phyloP scores from a whole-genome alignment of 768 basidiomycete species.

The Suillus clintonianus region DNA sequence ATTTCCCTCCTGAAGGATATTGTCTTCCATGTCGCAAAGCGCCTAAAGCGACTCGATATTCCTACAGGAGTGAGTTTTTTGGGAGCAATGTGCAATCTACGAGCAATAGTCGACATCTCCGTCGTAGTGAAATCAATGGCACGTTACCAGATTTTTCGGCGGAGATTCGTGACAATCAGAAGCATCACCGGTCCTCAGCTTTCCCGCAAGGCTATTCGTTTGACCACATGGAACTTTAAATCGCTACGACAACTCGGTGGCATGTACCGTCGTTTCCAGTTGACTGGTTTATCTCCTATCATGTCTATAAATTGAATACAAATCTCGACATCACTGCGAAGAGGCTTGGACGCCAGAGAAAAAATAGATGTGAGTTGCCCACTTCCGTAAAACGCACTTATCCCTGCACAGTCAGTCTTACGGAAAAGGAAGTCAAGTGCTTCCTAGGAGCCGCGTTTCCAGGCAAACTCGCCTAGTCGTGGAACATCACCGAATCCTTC shows the following conservation, averaged over 20 bases:
- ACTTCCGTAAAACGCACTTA: not conserved
- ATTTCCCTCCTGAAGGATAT: not conserved
- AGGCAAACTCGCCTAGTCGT: not conserved
- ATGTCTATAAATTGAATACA: not conserved
- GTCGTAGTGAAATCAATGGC: not conserved
- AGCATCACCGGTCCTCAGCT: not conserved
- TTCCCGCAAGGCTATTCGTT: not conserved
- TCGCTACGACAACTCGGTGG: not conserved
- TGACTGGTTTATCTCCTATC: not conserved
- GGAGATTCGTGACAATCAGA: not conserved
- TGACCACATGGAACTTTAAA: not conserved
- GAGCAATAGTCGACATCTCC: not conserved
- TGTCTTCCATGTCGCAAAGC: not conserved
- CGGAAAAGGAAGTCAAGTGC: not conserved
- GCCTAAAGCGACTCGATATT: not conserved
- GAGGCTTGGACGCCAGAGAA: not conserved
- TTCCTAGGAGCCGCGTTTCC: constrained; percentile 3
- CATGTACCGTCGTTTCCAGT: not conserved
- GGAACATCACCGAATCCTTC: not conserved
- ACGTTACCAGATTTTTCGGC: not conserved
- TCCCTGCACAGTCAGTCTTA: not conserved
- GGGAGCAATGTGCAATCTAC: not conserved
- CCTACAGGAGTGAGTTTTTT: not conserved
- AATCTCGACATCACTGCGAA: not conserved
- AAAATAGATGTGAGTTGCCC: not conserved